Percentiles rank a stretch among this genome's conserved stretches.
These are phyloP conservation scores for Hortiboletus campestris DNA, from an alignment of 768 basidiomycete species.

Conservation along the genomic window DNA sequence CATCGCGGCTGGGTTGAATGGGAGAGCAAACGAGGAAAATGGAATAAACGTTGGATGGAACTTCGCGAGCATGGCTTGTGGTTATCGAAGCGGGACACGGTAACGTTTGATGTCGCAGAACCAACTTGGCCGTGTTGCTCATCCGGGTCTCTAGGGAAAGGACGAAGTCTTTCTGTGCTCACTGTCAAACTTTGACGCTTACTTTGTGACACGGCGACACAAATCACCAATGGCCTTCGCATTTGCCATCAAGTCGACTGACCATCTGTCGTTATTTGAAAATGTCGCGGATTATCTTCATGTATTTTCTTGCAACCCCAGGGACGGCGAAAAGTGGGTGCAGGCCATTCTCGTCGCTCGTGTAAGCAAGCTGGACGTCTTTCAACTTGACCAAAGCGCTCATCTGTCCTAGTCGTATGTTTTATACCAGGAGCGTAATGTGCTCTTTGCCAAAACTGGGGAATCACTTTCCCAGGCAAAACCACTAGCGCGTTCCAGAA, in stretches of 20 bases:
- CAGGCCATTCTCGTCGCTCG: conserved; percentile 79
- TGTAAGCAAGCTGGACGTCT: conserved; percentile 42
- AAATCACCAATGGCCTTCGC: conserved; percentile 83
- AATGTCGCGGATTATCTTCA: conserved; percentile 86
- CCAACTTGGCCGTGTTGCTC: conserved; percentile 1
- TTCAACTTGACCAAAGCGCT: not conserved
- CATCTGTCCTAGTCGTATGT: conserved; percentile 65
- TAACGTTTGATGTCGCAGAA: conserved; percentile 34
- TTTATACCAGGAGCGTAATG: conserved; percentile 73
- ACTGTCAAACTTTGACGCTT: conserved; percentile 86
- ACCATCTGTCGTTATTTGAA: conserved; percentile 84
- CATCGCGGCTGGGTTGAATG: conserved; percentile 74
- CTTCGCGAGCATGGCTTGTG: conserved; percentile 84
- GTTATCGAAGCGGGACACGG: conserved; percentile 87
- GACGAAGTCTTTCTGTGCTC: conserved; percentile 82
- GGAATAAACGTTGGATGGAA: conserved; percentile 90
- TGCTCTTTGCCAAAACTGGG: conserved; percentile 40
- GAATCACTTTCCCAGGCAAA: conserved; percentile 30
- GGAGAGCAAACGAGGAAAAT: conserved; percentile 91
- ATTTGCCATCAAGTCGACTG: conserved; percentile 87
- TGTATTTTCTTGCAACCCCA: conserved; percentile 73
- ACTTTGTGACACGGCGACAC: conserved; percentile 69
- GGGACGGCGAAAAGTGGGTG: conserved; percentile 75
- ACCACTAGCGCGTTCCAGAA: conserved; percentile 36
- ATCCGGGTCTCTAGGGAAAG: conserved; percentile 57